Conservation (phyloP, 176 grass and related monocot species). For the Stipa capillata region DNA sequence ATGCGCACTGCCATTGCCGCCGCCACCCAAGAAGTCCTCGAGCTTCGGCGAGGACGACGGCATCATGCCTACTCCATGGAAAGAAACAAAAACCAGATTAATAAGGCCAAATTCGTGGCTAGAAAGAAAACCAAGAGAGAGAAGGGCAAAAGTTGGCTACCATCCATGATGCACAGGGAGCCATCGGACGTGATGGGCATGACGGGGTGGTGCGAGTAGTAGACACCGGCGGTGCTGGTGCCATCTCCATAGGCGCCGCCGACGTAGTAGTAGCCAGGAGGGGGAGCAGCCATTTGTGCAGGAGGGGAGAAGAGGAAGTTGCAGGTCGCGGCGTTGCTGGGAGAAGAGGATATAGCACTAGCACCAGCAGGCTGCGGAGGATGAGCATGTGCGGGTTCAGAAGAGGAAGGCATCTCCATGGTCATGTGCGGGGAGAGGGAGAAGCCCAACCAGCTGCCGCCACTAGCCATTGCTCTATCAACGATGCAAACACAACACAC, state of each 20-base stretch:
- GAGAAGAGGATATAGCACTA: slow-evolving; percentile 18
- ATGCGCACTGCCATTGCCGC: slow-evolving; percentile 34
- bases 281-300: slow-evolving; percentile 16
- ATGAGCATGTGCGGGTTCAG: slow-evolving; percentile 24
- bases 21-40: slow-evolving; percentile 93
- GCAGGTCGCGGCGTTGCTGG: slow-evolving; percentile 11
- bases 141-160: slow-evolving; percentile 17
- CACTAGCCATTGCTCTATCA: slow-evolving; percentile 47
- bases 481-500: slow-evolving; percentile 4
- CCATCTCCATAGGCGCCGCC: slow-evolving; percentile 56
- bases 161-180: slow-evolving; percentile 82
- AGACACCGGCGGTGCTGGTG: slow-evolving; percentile 43
- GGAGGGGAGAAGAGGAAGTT: slow-evolving; percentile 63
- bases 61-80: slow-evolving; percentile 46
- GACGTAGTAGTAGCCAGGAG: slow-evolving; percentile 44
- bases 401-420: slow-evolving; percentile 42
- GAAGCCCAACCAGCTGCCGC: slow-evolving; percentile 78
- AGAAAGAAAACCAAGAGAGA: background rate
- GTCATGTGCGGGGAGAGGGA: slow-evolving; percentile 67
- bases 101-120: background rate
- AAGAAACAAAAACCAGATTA: background rate
- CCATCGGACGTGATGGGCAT: slow-evolving; percentile 81
- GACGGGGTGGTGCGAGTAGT: slow-evolving; percentile 50
- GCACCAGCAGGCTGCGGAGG: slow-evolving; percentile 1
- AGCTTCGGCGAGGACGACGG: slow-evolving; percentile 78